Conservation (phyloP, 2,329 filamentous ascomycete genomes). For the Sordariomycetes sp. region DNA sequence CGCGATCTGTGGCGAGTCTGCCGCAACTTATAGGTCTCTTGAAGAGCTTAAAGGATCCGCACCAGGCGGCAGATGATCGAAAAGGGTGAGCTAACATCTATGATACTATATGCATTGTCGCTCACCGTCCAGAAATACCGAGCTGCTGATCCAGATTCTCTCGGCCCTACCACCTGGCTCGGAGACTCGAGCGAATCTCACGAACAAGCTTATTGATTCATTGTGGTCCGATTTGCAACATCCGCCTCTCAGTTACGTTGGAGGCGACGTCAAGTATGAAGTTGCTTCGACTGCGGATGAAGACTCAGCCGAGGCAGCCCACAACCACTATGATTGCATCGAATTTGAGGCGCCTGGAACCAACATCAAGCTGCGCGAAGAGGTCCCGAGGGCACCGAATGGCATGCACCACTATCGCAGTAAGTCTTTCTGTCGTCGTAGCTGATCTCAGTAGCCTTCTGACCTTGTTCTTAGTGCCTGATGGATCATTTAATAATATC, state of each 20-base stretch:
- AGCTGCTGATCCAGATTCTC: slow-evolving; percentile 28
- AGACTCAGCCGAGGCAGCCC: slow-evolving; percentile 20
- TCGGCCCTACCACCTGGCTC: slow-evolving; percentile 25
- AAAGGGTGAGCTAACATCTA: slow-evolving; percentile 20
- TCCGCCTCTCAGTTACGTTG: slow-evolving; percentile 36
- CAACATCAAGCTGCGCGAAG: slow-evolving; percentile 23
- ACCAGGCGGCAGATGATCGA: slow-evolving; percentile 50
- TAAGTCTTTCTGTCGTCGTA: too few species aligned
- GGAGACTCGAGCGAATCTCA: slow-evolving; percentile 25
- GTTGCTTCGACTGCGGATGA: slow-evolving; percentile 17
- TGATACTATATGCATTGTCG: not conserved
- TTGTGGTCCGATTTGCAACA: slow-evolving; percentile 47
- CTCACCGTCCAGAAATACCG: slow-evolving; percentile 16
- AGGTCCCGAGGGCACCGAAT: slow-evolving; percentile 24
- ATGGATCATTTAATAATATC: slow-evolving; percentile 44
- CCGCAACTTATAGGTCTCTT: slow-evolving; percentile 20
- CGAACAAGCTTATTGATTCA: slow-evolving; percentile 39
- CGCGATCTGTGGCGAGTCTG: slow-evolving; percentile 16
- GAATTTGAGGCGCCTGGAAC: slow-evolving; percentile 29
- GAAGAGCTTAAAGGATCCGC: slow-evolving; percentile 24
- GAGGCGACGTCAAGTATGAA: slow-evolving; percentile 29
- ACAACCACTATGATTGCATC: slow-evolving; percentile 20
- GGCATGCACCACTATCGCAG: slow-evolving; percentile 23
- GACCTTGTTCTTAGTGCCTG: too few species aligned
- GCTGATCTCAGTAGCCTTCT: too few species aligned